These are phyloP conservation scores for Golubevia pallescens DNA, from an alignment of 1,284 basidiomycete species.

Conservation along the genomic window DNA sequence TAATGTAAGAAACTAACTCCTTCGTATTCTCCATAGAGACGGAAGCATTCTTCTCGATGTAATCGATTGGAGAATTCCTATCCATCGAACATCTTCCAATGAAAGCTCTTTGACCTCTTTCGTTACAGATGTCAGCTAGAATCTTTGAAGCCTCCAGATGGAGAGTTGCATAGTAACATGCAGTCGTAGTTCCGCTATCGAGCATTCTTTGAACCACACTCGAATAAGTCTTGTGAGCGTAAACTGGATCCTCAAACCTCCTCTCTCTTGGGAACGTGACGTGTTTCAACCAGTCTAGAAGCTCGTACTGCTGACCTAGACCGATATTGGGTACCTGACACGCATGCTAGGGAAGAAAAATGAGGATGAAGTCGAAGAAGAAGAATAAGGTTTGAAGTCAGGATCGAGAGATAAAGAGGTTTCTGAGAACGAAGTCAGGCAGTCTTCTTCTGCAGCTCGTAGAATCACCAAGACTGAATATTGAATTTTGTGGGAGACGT, in stretches of 20 bases:
- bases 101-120: slow-evolving; percentile 81
- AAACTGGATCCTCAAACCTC: slow-evolving; percentile 38
- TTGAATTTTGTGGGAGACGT: too few species aligned
- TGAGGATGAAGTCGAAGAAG: neutral
- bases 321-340: slow-evolving; percentile 46
- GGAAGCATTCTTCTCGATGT: slow-evolving; percentile 70
- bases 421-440: too few species aligned
- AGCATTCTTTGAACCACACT: slow-evolving; percentile 78
- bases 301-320: slow-evolving; percentile 56
- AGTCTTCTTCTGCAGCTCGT: too few species aligned
- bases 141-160: slow-evolving; percentile 81
- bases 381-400: neutral
- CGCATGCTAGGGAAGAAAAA: slow-evolving; percentile 5
- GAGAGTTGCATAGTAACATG: slow-evolving; percentile 86
- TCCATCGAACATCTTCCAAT: slow-evolving; percentile 95
- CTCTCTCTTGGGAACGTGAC: slow-evolving; percentile 60
- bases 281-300: slow-evolving; percentile 61
- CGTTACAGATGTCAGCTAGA: slow-evolving; percentile 78
- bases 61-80: slow-evolving; percentile 74
- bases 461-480: too few species aligned
- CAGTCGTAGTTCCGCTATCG: slow-evolving; percentile 84
- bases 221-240: slow-evolving; percentile 74
- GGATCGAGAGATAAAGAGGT: too few species aligned
- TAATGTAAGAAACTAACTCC: slow-evolving; percentile 39
- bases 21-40: slow-evolving; percentile 50